phyloP scores from a whole-genome alignment of 352 stramenopile species.

The Pythium myriotylum region DNA sequence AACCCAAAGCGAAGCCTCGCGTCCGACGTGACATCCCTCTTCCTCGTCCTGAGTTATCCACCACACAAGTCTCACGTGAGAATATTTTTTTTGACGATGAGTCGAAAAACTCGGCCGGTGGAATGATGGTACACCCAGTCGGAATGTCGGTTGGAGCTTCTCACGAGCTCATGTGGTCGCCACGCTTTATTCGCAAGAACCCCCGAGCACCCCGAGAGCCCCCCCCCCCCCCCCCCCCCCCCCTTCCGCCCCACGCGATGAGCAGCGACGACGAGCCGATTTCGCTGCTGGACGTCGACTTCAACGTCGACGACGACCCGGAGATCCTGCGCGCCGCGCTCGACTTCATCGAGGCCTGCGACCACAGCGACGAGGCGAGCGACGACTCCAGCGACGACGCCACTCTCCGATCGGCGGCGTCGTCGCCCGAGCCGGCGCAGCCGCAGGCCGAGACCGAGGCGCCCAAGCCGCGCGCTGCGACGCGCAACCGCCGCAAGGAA shows the following conservation, averaged over 20 bases:
- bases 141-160: slow-evolving; percentile 9
- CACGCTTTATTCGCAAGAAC: no score
- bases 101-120: background rate
- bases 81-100: background rate
- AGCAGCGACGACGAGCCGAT: slow-evolving; percentile 2
- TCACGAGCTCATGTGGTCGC: no score
- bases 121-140: background rate
- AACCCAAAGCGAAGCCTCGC: no score
- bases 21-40: no score
- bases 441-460: background rate
- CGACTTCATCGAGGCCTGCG: slow-evolving; percentile 21
- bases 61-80: background rate
- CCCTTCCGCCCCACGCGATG: background rate
- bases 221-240: no score
- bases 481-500: slow-evolving; percentile 28
- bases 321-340: slow-evolving; percentile 22
- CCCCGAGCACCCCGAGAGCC: no score
- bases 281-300: background rate
- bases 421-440: no score
- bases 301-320: slow-evolving; percentile 21
- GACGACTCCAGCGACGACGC: slow-evolving; percentile 6
- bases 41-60: no score
- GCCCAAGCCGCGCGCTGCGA: slow-evolving; percentile 9
- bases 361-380: slow-evolving; percentile 6
- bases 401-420: background rate